Conservation (phyloP, 2,329 filamentous ascomycete species). For the Lasiodiplodia sp. region DNA sequence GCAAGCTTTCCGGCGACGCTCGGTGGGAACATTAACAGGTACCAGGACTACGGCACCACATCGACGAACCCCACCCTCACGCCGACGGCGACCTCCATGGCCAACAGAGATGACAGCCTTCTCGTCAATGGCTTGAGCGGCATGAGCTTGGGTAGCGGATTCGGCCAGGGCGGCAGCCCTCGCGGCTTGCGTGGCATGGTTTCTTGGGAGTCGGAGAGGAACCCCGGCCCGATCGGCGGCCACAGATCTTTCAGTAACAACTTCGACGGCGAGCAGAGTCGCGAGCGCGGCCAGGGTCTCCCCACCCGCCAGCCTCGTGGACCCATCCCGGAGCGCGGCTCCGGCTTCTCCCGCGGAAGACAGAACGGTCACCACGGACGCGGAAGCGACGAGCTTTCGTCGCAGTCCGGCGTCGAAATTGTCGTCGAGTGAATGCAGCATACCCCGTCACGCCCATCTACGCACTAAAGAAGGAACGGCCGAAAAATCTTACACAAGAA, state of each 20-base stretch:
- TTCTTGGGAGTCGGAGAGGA: constrained; percentile 65
- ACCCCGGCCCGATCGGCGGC: constrained; percentile 68
- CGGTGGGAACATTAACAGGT: constrained; percentile 67
- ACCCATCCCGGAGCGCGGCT: constrained; percentile 65
- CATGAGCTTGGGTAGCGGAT: constrained; percentile 63
- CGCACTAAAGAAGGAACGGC: constrained; percentile 30
- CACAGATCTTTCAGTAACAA: constrained; percentile 68
- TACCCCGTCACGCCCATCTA: constrained; percentile 29
- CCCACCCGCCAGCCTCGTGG: constrained; percentile 69
- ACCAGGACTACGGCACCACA: constrained; percentile 64
- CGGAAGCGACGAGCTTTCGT: constrained; percentile 69
- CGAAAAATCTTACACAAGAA: constrained; percentile 28
- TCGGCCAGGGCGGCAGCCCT: constrained; percentile 61
- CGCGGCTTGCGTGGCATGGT: constrained; percentile 66
- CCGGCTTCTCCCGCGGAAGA: constrained; percentile 62
- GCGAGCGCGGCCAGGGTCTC: constrained; percentile 55
- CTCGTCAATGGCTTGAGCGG: constrained; percentile 69
- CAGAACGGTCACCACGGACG: constrained; percentile 69
- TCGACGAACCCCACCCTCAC: constrained; percentile 73
- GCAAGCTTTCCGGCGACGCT: constrained; percentile 82
- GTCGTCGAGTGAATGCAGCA: constrained; percentile 60
- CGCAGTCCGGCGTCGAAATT: constrained; percentile 67
- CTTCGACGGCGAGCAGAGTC: constrained; percentile 61
- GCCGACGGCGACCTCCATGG: constrained; percentile 60
- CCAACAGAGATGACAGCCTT: constrained; percentile 63